Evolutionary conservation across 148 eudicot genomes (phyloP), one percentile per base, ranked within the genome.

Genomic region (Nyssa sinensis): DNA sequence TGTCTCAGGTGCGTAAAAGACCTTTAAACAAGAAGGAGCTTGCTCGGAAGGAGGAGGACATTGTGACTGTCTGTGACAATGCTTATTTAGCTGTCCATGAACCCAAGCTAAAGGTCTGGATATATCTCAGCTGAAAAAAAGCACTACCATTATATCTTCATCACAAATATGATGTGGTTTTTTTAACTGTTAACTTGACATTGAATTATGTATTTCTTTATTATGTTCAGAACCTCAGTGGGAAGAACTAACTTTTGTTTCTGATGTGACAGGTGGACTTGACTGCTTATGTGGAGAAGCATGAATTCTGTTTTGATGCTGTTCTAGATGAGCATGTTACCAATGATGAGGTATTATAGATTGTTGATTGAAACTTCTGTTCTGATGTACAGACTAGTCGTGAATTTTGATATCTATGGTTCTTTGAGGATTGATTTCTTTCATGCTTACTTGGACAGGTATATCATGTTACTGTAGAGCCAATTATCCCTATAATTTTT

Each of bases 261-360:
- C 33, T 71, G 66, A 47, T 71, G 25, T 70, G 73, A 41, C 78
- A 95, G 99, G 99, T 95, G 75, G 97, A 95, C 86, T 81, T 95
- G 84, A 95, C 99, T 79, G 97, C 99, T 31, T 95, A 92, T 72
- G 97, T 95, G 65, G 99, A 95, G 87, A 95, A 92, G 80, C 99
- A 95, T 28, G 97, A 95, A 77, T 95, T 95, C 76, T 95, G 97
- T 78, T 95, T 95, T 81, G 99, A 95, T 85, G 97, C 96, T 67
- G 96, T 95, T 84, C 87, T 95, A 27, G 96, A 86, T 82, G 94
- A 95, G 84, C 63, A 88, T 69, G 97, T 95, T 61, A 77, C 96
- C 65, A 92, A 95, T 79, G 92, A 92, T 80, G 97, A 95, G 97
- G 99, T 95, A 78, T 55, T 30, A 57, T 28, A 51, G 19, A 37